These are phyloP conservation scores for Neofusicoccum ribis DNA, from an alignment of 2,329 filamentous ascomycete species.

Conservation along the genomic window DNA sequence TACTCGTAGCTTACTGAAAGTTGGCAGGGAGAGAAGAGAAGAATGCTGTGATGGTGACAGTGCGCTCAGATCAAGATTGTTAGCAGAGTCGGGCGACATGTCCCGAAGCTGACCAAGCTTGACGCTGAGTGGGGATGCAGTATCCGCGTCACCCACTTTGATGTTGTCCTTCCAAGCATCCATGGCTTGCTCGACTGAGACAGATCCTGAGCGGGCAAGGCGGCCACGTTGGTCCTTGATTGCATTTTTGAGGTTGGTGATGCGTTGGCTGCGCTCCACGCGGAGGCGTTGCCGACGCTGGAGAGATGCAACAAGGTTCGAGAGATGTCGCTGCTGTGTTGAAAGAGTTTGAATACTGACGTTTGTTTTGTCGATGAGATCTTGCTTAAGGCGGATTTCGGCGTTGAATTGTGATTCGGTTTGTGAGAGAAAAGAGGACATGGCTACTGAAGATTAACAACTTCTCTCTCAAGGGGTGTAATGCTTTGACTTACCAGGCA, in stretches of 20 bases:
- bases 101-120: conserved; percentile 10
- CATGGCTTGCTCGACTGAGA: conserved; percentile 13
- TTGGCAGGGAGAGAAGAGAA: conserved; percentile 24
- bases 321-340: conserved; percentile 73
- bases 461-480: neutral
- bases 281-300: conserved; percentile 64
- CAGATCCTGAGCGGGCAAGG: conserved; percentile 11
- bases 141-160: conserved; percentile 51
- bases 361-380: conserved; percentile 79
- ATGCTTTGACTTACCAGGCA: conserved; percentile 63
- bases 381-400: conserved; percentile 81
- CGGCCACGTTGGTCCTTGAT: conserved; percentile 65
- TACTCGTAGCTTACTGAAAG: conserved; percentile 55
- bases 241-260: conserved; percentile 74
- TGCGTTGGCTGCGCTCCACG: conserved; percentile 67
- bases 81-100: conserved; percentile 35
- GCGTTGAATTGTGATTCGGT: conserved; percentile 77
- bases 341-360: conserved; percentile 78
- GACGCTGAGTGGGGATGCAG: conserved; percentile 15
- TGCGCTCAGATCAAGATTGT: conserved; percentile 25
- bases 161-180: conserved; percentile 51
- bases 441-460: conserved; percentile 54
- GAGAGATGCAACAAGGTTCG: conserved; percentile 70
- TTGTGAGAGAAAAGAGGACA: conserved; percentile 78
- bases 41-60: conserved; percentile 17